Percentiles rank a stretch among this genome's conserved stretches.
Evolutionary conservation across 2,329 filamentous ascomycete genomes (phyloP).

Genomic region (Exophiala sideris): DNA sequence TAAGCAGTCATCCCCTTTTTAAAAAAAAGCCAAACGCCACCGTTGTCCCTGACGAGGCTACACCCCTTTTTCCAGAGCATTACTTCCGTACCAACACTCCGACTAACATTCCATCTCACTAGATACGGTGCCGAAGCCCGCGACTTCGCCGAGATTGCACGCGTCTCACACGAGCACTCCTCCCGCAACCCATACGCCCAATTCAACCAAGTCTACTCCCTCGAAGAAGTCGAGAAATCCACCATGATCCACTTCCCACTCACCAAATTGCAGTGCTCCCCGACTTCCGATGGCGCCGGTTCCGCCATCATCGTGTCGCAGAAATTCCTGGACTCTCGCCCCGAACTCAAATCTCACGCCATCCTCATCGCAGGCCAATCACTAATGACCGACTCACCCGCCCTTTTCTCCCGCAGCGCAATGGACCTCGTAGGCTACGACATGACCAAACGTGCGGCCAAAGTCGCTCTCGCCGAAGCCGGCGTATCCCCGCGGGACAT

Average conservation of each 20-base stretch:
- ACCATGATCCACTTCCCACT: conserved; percentile 80
- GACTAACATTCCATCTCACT: conserved; percentile 3
- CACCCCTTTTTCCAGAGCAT: too few species aligned
- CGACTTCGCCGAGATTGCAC: conserved; percentile 92
- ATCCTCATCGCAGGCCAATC: conserved; percentile 84
- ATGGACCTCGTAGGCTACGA: conserved; percentile 89
- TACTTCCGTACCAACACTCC: too few species aligned
- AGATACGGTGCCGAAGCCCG: conserved; percentile 77
- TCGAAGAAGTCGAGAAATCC: conserved; percentile 73
- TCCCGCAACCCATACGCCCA: conserved; percentile 95
- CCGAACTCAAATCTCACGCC: conserved; percentile 76
- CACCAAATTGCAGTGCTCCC: conserved; percentile 96
- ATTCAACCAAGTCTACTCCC: conserved; percentile 87
- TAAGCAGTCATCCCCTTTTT: conserved; percentile 42
- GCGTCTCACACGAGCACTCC: conserved; percentile 88
- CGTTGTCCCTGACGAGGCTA: too few species aligned
- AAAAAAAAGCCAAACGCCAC: too few species aligned
- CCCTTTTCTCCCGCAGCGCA: conserved; percentile 70
- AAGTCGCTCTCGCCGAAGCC: conserved; percentile 70
- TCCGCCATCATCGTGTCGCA: conserved; percentile 87
- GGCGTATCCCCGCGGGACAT: conserved; percentile 64
- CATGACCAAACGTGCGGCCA: conserved; percentile 72
- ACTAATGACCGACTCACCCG: conserved; percentile 75
- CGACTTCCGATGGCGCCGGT: conserved; percentile 87
- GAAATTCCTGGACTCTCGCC: conserved; percentile 80